phyloP scores from a whole-genome alignment of 1,284 basidiomycete species.

The Ganoderma sp. region DNA sequence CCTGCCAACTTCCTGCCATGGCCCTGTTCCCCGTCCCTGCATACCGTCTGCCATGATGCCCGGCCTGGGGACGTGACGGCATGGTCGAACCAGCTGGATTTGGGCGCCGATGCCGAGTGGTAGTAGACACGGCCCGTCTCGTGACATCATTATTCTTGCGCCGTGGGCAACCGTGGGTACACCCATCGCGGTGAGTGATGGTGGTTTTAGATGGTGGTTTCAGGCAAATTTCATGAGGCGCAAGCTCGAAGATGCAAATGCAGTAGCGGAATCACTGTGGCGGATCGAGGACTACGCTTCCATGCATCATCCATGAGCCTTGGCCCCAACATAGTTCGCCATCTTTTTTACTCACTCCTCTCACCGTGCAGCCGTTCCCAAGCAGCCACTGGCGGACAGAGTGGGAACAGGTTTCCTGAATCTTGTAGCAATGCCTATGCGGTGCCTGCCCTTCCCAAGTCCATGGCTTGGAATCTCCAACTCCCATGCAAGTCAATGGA shows the following conservation, averaged over 20 bases:
- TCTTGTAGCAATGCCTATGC: neutral
- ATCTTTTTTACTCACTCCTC: neutral
- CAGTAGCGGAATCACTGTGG: neutral
- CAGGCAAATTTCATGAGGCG: neutral
- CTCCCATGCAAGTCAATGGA: slow-evolving; percentile 4
- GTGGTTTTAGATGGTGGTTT: neutral
- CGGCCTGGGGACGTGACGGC: slow-evolving; percentile 11
- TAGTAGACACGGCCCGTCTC: neutral
- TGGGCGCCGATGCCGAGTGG: neutral
- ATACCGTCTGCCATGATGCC: neutral
- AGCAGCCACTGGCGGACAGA: neutral
- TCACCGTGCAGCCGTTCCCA: neutral
- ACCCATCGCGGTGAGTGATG: neutral
- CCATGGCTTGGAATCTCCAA: neutral
- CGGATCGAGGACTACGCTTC: neutral
- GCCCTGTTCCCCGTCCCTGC: neutral
- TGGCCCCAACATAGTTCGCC: neutral
- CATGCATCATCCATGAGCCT: neutral
- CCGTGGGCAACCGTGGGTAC: neutral
- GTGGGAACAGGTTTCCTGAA: neutral
- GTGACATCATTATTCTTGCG: neutral
- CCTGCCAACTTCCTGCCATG: neutral
- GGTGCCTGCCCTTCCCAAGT: slow-evolving; percentile 5
- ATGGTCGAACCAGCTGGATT: neutral
- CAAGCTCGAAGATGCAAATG: slow-evolving; percentile 11